A percentile compares a stretch with the other conserved stretches of the same genome.
phyloP scores from a whole-genome alignment of 257 asterid species.

The Parsonsia alboflavescens region DNA sequence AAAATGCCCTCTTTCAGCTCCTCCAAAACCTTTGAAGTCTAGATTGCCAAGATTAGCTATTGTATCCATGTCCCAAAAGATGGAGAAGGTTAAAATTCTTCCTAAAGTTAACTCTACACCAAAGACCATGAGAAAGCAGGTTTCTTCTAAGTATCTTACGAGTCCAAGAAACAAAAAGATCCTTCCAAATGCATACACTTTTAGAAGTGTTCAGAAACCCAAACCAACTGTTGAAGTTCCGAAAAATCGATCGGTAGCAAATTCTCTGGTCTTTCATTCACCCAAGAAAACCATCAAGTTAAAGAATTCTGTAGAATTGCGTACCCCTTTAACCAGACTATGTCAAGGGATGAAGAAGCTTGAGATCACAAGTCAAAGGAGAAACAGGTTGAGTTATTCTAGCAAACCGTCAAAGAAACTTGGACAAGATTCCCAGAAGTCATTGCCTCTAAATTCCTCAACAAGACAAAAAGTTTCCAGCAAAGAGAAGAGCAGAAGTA shows the following conservation, averaged over 20 bases:
- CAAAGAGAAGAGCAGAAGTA: conserved; percentile 31
- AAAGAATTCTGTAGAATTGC: conserved; percentile 52
- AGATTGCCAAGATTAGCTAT: conserved; percentile 51
- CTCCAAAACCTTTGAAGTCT: conserved; percentile 70
- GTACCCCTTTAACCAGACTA: conserved; percentile 52
- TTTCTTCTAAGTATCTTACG: conserved; percentile 89
- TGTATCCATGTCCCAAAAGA: conserved; percentile 47
- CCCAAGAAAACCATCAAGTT: conserved; percentile 53
- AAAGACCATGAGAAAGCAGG: conserved; percentile 50
- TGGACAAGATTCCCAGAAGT: conserved; percentile 13
- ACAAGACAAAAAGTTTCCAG: conserved; percentile 21
- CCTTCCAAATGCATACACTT: conserved; percentile 33
- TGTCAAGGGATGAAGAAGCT: conserved; percentile 67
- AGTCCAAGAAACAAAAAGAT: conserved; percentile 72
- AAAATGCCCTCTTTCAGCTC: conserved; percentile 87
- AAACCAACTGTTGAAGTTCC: conserved; percentile 43
- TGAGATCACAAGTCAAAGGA: conserved; percentile 62
- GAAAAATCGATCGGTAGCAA: conserved; percentile 40
- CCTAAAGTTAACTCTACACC: conserved; percentile 52
- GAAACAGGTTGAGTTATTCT: conserved; percentile 34
- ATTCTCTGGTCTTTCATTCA: conserved; percentile 66
- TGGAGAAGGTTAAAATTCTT: conserved; percentile 32
- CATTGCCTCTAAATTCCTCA: conserved; percentile 17
- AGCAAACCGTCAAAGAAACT: conserved; percentile 32
- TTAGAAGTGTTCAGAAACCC: conserved; percentile 67